Conservation (phyloP, 2,329 filamentous ascomycete genomes). For the Rhinocladiella mackenziei region DNA sequence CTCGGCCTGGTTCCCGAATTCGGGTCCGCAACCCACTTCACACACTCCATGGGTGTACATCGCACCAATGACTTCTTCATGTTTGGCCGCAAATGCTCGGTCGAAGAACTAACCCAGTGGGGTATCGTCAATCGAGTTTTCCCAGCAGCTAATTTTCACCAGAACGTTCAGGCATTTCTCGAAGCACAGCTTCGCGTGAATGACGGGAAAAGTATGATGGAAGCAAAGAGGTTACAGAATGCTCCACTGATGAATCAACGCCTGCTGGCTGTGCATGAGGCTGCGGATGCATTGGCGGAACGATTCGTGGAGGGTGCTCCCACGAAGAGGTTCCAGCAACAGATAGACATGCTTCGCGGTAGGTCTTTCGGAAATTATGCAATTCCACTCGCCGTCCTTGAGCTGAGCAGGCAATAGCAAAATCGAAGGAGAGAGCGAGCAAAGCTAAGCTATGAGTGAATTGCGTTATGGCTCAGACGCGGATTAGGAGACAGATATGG, state of each 20-base stretch:
- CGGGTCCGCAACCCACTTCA: slow-evolving; percentile 45
- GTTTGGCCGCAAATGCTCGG: slow-evolving; percentile 47
- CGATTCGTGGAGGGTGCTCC: slow-evolving; percentile 49
- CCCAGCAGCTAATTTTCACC: slow-evolving; percentile 40
- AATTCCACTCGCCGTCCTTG: too few relatives aligned
- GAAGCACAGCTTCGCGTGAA: slow-evolving; percentile 49
- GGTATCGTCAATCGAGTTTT: slow-evolving; percentile 49
- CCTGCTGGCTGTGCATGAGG: slow-evolving; percentile 47
- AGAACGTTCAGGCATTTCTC: slow-evolving; percentile 41
- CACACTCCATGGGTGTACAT: slow-evolving; percentile 48
- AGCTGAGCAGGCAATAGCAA: too few relatives aligned
- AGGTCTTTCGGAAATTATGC: too few relatives aligned
- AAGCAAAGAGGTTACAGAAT: slow-evolving; percentile 51
- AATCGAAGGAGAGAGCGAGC: too few relatives aligned
- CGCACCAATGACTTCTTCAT: slow-evolving; percentile 52
- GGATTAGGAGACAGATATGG: too few relatives aligned
- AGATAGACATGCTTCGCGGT: slow-evolving; percentile 28
- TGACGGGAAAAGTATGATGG: slow-evolving; percentile 52
- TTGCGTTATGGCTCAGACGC: too few relatives aligned
- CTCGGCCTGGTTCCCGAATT: slow-evolving; percentile 50
- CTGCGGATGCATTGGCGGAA: slow-evolving; percentile 47
- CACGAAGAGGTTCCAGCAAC: slow-evolving; percentile 42
- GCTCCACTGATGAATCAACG: slow-evolving; percentile 42
- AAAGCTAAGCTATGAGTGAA: too few relatives aligned
- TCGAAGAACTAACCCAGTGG: slow-evolving; percentile 42